A percentile compares a stretch with the other conserved stretches of the same genome.
Evolutionary conservation across 2,329 filamentous ascomycete species (phyloP).

Genomic region (Alternaria sp.): DNA sequence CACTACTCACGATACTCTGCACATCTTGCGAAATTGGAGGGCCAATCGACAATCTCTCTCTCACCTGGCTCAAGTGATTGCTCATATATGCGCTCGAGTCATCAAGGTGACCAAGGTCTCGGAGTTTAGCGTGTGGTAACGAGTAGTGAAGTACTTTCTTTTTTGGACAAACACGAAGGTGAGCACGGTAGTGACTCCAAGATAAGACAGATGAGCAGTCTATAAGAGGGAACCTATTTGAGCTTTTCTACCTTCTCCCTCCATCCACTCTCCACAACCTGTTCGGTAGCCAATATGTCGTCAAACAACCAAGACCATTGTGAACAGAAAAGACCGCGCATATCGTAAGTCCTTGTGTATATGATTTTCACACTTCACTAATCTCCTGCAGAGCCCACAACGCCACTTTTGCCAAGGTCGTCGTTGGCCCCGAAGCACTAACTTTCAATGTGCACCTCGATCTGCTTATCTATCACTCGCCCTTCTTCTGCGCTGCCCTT

Average conservation of each 20-base stretch:
- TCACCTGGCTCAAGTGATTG: neutral
- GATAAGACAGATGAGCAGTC: neutral
- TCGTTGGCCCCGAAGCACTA: neutral
- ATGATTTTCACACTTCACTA: neutral
- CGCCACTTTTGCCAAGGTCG: neutral
- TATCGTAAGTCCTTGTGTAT: neutral
- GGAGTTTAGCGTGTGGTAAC: neutral
- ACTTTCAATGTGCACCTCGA: neutral
- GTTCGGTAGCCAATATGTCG: neutral
- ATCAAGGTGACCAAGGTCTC: neutral
- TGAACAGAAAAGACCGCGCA: neutral
- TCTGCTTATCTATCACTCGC: neutral
- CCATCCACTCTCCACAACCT: neutral
- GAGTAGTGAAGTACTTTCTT: neutral
- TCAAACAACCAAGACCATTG: neutral
- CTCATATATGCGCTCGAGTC: neutral
- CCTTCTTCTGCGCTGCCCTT: neutral
- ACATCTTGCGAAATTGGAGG: neutral
- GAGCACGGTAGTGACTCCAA: neutral
- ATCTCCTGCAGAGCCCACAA: neutral
- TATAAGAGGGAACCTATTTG: neutral
- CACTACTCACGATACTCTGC: neutral
- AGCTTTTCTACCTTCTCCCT: neutral
- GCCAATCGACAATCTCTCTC: neutral
- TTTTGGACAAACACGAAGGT: neutral